Percentiles rank a stretch among this genome's conserved stretches.
Evolutionary conservation across 1,284 basidiomycete species (phyloP).

Genomic region (Cutaneotrichosporon cavernicola): DNA sequence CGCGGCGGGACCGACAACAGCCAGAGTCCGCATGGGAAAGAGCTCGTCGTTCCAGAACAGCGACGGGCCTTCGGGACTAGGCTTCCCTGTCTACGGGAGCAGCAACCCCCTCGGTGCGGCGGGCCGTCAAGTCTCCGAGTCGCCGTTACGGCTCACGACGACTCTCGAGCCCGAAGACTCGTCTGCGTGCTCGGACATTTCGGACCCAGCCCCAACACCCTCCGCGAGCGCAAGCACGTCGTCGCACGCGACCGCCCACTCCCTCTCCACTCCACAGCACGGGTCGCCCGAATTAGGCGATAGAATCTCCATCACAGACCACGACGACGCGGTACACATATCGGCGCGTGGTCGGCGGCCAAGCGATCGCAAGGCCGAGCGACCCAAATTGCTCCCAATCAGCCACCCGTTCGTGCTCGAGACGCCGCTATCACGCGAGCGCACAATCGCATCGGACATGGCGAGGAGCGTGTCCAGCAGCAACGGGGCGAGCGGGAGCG

Average conservation of each 20-base stretch:
- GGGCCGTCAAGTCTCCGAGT: constrained; percentile 5
- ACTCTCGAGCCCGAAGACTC: constrained; percentile 2
- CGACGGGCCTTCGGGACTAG: background rate
- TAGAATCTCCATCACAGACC: background rate
- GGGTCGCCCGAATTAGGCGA: background rate
- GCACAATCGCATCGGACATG: background rate
- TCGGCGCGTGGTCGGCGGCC: background rate
- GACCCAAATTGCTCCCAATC: background rate
- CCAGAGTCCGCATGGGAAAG: constrained; percentile 25
- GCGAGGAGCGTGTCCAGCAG: background rate
- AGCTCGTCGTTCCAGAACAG: constrained; percentile 29
- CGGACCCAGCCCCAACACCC: background rate
- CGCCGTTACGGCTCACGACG: constrained; percentile 2
- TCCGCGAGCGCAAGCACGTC: constrained; percentile 5
- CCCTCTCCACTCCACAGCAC: constrained; percentile 1
- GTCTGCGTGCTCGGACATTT: background rate
- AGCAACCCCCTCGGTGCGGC: background rate
- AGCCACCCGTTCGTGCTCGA: background rate
- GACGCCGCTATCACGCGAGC: background rate
- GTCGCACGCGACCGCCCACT: constrained; percentile 4
- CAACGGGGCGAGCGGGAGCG: background rate
- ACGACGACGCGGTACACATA: background rate
- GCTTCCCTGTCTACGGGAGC: background rate
- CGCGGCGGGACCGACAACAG: background rate
- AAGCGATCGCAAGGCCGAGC: background rate